A percentile compares a stretch with the other conserved stretches of the same genome.
Conservation (phyloP, 495 filamentous ascomycete species). For the Hyphodiscus hymeniophilus region DNA sequence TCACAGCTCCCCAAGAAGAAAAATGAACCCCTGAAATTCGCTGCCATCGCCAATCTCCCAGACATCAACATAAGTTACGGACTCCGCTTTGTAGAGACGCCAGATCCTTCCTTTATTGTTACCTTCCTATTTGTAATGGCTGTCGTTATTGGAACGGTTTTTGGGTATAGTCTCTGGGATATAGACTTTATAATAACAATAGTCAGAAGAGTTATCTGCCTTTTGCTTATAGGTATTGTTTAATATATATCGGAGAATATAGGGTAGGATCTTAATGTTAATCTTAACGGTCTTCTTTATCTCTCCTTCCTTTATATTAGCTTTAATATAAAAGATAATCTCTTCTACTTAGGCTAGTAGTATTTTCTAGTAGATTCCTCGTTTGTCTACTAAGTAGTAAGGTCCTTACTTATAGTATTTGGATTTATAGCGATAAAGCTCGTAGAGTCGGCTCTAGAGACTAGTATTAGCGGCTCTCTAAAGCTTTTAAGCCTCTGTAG, state of each 20-base stretch:
- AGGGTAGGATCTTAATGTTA: constrained; percentile 12
- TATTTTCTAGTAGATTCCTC: constrained; percentile 12
- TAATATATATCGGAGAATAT: constrained; percentile 16
- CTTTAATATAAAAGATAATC: constrained; percentile 14
- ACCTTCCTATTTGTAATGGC: too few species aligned
- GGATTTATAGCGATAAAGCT: constrained; percentile 13
- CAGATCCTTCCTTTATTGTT: too few species aligned
- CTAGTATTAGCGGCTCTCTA: constrained; percentile 16
- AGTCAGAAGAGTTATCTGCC: constrained; percentile 15
- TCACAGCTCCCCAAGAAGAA: too few species aligned
- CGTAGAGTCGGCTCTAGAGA: constrained; percentile 16
- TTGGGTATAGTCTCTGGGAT: too few species aligned
- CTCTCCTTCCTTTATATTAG: constrained; percentile 14
- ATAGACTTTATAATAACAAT: constrained; percentile 15
- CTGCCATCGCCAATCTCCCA: too few species aligned
- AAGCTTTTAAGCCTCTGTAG: constrained; percentile 18
- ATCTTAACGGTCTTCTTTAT: constrained; percentile 13
- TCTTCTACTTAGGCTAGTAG: constrained; percentile 16
- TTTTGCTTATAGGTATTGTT: constrained; percentile 15
- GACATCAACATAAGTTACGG: too few species aligned
- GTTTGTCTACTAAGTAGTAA: constrained; percentile 12
- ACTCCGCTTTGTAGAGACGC: too few species aligned
- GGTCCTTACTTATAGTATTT: constrained; percentile 19
- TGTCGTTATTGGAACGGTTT: too few species aligned
- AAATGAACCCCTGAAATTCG: too few species aligned